These are phyloP conservation scores for Mikania micrantha DNA, from an alignment of 129 eudicot species.

Conservation along the genomic window DNA sequence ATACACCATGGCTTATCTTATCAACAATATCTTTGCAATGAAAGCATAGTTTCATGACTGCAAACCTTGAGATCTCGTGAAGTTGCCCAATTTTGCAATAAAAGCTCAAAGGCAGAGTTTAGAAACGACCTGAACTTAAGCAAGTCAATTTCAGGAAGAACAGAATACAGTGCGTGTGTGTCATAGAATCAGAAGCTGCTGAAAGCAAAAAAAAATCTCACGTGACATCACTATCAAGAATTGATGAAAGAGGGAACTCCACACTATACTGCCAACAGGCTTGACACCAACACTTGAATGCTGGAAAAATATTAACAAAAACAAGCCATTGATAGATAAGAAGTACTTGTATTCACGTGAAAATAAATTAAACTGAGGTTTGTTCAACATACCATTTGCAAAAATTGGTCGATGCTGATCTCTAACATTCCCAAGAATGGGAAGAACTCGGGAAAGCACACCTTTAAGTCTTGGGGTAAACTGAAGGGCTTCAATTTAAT, in stretches of 20 bases:
- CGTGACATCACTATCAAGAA: constrained; percentile 90
- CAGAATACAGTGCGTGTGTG: constrained; percentile 3
- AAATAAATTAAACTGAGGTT: background rate
- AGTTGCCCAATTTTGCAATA: constrained; percentile 90
- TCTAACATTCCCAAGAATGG: constrained; percentile 88
- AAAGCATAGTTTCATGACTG: background rate
- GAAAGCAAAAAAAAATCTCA: constrained; percentile 32
- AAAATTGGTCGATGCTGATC: constrained; percentile 82
- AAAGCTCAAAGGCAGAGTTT: constrained; percentile 91
- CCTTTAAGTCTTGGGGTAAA: constrained; percentile 89
- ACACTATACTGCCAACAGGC: constrained; percentile 82
- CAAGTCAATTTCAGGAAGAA: constrained; percentile 12
- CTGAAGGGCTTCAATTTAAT: constrained; percentile 68
- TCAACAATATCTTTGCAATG: background rate
- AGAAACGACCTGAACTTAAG: constrained; percentile 77
- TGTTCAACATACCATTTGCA: constrained; percentile 63
- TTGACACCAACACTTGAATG: constrained; percentile 98
- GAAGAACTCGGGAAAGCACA: constrained; percentile 85
- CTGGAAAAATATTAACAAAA: constrained; percentile 35
- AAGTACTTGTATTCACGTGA: background rate
- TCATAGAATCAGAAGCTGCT: constrained; percentile 8
- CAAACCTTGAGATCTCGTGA: constrained; percentile 92
- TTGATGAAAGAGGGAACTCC: constrained; percentile 53
- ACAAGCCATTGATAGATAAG: background rate
- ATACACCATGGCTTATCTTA: background rate